Evolutionary conservation across 129 eudicot species (phyloP).

Genomic region (Artemisia tridentata): DNA sequence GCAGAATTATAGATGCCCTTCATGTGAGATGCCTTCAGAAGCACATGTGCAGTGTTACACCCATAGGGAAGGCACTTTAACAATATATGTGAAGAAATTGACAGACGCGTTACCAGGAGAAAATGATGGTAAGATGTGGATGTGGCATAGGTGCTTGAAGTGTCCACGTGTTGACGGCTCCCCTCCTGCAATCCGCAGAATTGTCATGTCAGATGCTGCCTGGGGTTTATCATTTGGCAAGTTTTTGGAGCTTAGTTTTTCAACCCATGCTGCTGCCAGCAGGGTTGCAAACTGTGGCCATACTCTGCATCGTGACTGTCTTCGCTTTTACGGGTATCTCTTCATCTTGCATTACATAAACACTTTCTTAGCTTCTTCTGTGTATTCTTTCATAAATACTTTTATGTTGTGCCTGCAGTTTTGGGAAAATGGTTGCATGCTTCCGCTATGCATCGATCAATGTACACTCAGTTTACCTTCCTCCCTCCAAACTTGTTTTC

Average conservation of each 20-base stretch:
- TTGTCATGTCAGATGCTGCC: conserved; percentile 99
- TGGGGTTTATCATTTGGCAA: conserved; percentile 99
- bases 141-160: conserved; percentile 98
- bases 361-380: neutral
- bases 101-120: conserved; percentile 86
- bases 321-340: conserved; percentile 90
- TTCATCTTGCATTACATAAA: neutral
- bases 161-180: conserved; percentile 84
- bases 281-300: conserved; percentile 99
- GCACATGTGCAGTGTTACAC: conserved; percentile 99
- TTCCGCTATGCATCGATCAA: conserved; percentile 95
- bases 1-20: conserved; percentile 79
- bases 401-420: conserved; percentile 43
- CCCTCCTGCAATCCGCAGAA: conserved; percentile 91
- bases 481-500: conserved; percentile 85
- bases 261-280: conserved; percentile 99
- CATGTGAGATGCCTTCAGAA: conserved; percentile 92
- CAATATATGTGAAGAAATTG: conserved; percentile 94
- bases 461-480: conserved; percentile 92
- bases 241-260: conserved; percentile 97
- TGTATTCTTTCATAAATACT: no score
- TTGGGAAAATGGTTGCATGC: conserved; percentile 97
- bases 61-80: conserved; percentile 92
- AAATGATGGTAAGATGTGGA: conserved; percentile 93
- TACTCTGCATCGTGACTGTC: conserved; percentile 95